These are phyloP conservation scores for Triticum urartu DNA, from an alignment of 176 grass and related monocot genomes.

Conservation along the genomic window DNA sequence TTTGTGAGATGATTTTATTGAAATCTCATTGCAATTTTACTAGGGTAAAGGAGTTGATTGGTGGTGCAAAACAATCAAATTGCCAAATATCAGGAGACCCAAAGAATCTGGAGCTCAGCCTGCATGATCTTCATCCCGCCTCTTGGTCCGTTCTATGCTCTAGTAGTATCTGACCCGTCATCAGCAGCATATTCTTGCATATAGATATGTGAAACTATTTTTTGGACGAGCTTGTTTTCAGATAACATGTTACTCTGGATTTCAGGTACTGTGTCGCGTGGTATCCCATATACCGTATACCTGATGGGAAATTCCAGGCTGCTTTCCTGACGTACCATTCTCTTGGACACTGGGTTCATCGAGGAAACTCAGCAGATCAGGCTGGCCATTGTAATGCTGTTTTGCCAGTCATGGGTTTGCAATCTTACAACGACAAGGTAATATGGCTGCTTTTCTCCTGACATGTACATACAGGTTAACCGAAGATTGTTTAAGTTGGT, in stretches of 20 bases:
- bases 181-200: conserved; percentile 6
- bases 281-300: conserved; percentile 95
- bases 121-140: conserved; percentile 72
- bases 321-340: conserved; percentile 95
- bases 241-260: neutral
- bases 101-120: conserved; percentile 45
- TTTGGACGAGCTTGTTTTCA: neutral
- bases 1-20: conserved; percentile 30
- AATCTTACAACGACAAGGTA: conserved; percentile 84
- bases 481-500: neutral
- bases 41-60: conserved; percentile 77
- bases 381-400: neutral
- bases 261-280: conserved; percentile 93
- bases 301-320: conserved; percentile 77
- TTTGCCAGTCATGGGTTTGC: conserved; percentile 65
- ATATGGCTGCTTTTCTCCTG: neutral
- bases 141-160: conserved; percentile 71
- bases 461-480: neutral
- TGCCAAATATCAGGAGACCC: conserved; percentile 58
- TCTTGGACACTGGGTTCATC: conserved; percentile 55
- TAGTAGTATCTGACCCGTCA: neutral
- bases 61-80: conserved; percentile 30
- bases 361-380: neutral
- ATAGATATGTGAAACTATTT: neutral
- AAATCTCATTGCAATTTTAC: conserved; percentile 21